Percentiles rank a stretch among this genome's conserved stretches.
Evolutionary conservation across 2,329 filamentous ascomycete species (phyloP).

Genomic region (Apiospora kogelbergensis): DNA sequence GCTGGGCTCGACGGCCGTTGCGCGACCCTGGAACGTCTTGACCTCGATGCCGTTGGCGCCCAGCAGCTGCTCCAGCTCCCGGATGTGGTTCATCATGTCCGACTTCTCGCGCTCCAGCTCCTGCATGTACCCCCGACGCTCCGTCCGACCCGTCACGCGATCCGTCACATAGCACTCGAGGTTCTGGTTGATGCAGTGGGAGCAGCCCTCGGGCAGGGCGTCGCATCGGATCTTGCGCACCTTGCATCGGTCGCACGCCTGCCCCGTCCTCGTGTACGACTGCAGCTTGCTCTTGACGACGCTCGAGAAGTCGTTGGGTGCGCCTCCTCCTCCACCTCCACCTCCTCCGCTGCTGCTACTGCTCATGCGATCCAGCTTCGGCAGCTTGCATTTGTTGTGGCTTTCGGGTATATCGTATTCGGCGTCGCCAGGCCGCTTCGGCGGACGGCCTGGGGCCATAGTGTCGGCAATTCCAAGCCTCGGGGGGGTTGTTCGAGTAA

Average conservation of each 20-base stretch:
- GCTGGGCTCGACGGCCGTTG: conserved; percentile 26
- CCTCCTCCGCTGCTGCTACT: neutral
- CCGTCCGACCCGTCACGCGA: conserved; percentile 79
- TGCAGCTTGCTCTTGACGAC: conserved; percentile 57
- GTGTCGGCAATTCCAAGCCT: conserved; percentile 12
- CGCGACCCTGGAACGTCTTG: conserved; percentile 45
- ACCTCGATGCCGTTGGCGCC: conserved; percentile 61
- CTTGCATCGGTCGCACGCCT: conserved; percentile 89
- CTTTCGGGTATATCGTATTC: conserved; percentile 35
- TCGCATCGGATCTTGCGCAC: conserved; percentile 89
- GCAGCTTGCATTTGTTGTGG: conserved; percentile 45
- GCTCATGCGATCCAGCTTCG: conserved; percentile 43
- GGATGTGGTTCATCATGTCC: conserved; percentile 66
- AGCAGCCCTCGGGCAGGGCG: conserved; percentile 76
- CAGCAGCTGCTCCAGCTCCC: conserved; percentile 67
- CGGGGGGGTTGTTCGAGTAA: neutral
- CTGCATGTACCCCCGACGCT: conserved; percentile 75
- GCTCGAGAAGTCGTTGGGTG: conserved; percentile 50
- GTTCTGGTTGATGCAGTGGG: conserved; percentile 74
- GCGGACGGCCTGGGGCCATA: conserved; percentile 42
- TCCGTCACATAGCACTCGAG: conserved; percentile 84
- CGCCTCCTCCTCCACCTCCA: conserved; percentile 25
- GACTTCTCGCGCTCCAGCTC: conserved; percentile 71
- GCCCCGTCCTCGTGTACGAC: conserved; percentile 66
- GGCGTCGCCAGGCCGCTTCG: conserved; percentile 45